phyloP scores from a whole-genome alignment of 2,329 filamentous ascomycete species.

The Aspergillus calidoustus region DNA sequence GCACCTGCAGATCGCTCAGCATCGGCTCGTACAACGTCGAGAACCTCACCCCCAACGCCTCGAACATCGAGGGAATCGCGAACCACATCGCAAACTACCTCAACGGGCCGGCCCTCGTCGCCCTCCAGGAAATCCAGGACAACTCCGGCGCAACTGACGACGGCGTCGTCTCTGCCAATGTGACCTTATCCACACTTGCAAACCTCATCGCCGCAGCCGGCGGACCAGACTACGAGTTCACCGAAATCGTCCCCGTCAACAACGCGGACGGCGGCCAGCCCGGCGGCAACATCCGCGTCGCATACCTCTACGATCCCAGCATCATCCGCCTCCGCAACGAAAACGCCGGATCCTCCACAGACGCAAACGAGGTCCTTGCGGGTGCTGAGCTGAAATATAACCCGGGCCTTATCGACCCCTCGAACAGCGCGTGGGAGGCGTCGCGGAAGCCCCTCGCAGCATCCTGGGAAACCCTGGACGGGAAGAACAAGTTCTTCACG shows the following conservation, averaged over 20 bases:
- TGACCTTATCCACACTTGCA: conserved; percentile 62
- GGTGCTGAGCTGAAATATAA: conserved; percentile 68
- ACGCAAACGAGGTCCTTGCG: conserved; percentile 62
- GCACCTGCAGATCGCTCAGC: conserved; percentile 65
- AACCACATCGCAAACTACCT: conserved; percentile 68
- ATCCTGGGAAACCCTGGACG: conserved; percentile 64
- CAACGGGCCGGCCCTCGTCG: conserved; percentile 66
- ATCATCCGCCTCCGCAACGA: conserved; percentile 63
- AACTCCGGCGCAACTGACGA: conserved; percentile 66
- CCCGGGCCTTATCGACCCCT: conserved; percentile 69
- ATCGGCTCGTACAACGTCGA: conserved; percentile 72
- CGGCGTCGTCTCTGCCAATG: conserved; percentile 60
- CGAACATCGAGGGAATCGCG: conserved; percentile 63
- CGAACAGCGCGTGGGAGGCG: conserved; percentile 61
- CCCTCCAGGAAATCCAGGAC: conserved; percentile 74
- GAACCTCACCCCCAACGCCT: conserved; percentile 64
- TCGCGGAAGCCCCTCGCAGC: conserved; percentile 72
- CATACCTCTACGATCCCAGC: conserved; percentile 70
- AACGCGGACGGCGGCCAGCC: conserved; percentile 68
- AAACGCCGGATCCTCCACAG: conserved; percentile 59
- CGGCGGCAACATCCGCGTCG: conserved; percentile 73
- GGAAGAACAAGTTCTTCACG: conserved; percentile 66
- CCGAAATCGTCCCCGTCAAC: conserved; percentile 63
- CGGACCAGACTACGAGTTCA: conserved; percentile 61
- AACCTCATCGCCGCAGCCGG: conserved; percentile 57